Evolutionary conservation across 1,284 basidiomycete species (phyloP).

Genomic region (Ustilago cynodontis): DNA sequence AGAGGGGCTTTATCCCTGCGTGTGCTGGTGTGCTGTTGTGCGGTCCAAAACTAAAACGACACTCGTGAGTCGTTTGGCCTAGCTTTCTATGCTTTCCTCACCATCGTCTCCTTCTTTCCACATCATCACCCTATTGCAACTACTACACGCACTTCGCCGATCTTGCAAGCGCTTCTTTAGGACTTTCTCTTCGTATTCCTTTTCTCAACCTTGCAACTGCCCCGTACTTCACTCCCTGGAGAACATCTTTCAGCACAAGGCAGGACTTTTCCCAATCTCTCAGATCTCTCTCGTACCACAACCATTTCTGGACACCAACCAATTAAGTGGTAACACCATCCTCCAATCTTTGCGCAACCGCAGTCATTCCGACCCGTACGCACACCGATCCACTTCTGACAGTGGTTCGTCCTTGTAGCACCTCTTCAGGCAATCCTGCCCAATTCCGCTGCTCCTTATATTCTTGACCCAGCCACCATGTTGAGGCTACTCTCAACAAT

Average conservation of each 20-base stretch:
- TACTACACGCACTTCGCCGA: not conserved
- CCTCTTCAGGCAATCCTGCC: too few relatives aligned
- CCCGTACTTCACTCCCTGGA: not conserved
- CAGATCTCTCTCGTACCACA: not conserved
- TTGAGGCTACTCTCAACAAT: conserved; percentile 30
- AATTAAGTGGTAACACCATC: not conserved
- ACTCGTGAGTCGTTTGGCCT: not conserved
- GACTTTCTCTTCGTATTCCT: not conserved
- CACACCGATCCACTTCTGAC: too few relatives aligned
- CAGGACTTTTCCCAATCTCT: not conserved
- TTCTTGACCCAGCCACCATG: conserved; percentile 21
- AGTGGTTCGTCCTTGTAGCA: too few relatives aligned
- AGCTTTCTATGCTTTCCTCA: not conserved
- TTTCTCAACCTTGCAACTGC: not conserved
- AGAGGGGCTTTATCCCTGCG: conserved; percentile 4
- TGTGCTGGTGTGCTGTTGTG: not conserved
- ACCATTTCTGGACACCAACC: not conserved
- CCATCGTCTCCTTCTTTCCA: not conserved
- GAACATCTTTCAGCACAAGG: not conserved
- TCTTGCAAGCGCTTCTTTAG: not conserved
- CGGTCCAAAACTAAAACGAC: not conserved
- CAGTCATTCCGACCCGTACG: too few relatives aligned
- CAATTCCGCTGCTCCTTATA: too few relatives aligned
- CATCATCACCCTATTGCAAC: not conserved
- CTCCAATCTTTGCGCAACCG: not conserved